Evolutionary conservation across 2,329 filamentous ascomycete genomes (phyloP), one percentile per base, ranked within the genome.

Genomic region (Fusarium fujikuroi): DNA sequence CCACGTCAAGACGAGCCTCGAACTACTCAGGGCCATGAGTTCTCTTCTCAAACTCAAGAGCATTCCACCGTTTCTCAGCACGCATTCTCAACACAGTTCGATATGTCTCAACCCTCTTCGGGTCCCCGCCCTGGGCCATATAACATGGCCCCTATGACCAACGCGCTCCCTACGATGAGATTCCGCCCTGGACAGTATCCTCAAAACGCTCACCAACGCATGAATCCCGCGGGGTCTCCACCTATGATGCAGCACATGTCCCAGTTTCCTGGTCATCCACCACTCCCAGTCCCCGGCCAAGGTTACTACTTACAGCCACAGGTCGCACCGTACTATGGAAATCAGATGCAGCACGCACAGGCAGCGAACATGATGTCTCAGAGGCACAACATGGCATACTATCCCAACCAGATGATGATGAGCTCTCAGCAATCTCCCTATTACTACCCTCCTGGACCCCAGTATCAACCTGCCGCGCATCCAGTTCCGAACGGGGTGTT

Each of bases 241-340:
- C 77, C 79, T 16, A 80, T 84, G 75, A 80, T 85, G 61, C 81
- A 78, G 32, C 81, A 82, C 37, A 82, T 85, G 75, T 69, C 81
- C 23, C 84, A 84, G 44, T 88, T 83, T 63, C 78, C 80, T 18
- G 79, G 79, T 2, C 84, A 84, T 63, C 74, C 77, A 14, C 70
- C 78, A 30, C 81, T 87, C 73, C 76, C 80, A 21, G 77, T 85
- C 66, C 67, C 80, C 28, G 79, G 77, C 23, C 85, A 85, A 53
- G 82, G 82, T 30, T 89, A 86, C 70, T 89, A 88, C 68, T 69
- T 85, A 60, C 81, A 83, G 14, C 83, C 85, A 47, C 84, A 84
- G 37, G 81, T 85, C 70, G 76, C 80, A n/a, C 84, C 81, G 18
- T 88, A 83, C 67, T 88, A 87, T 69, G 81, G 78, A 53, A 79